Evolutionary conservation across 495 filamentous ascomycete species (phyloP), one percentile per base, ranked within the genome.

Genomic region (Hyaloscypha hepaticicola): DNA sequence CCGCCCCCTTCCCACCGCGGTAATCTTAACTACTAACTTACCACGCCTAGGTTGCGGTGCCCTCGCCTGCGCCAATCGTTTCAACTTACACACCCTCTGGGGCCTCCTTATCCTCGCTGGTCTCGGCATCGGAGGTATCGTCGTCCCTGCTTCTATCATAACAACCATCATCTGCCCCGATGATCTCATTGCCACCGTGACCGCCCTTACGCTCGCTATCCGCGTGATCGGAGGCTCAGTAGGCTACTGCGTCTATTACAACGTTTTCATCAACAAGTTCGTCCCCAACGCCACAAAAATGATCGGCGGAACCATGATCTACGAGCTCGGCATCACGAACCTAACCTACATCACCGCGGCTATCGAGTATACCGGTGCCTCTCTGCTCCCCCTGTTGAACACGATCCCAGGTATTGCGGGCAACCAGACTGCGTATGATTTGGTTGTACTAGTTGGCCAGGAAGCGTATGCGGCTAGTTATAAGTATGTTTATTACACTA

Each of bases 201-300:
- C 89, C 9, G 87, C 89, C 12, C 76, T 92, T 14, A 90, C 89
- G 1, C 86, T 91, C 55, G 82, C 87, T 24, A 86, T 91, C 66
- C 87, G 89, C 51, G 86, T 90, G 56, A 80, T 90, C 45, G 89
- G 89, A 45, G 89, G 89, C 38, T 78, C 84, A 28, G 83, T 92
- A 60, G 89, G 89, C 56, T 92, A 90, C 72, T 83, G 82, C 29
- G 81, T 88, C 64, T 92, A 92, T 80, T 91, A 87, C 80, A 92
- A 90, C 72, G 80, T 92, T 69, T 92, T 90, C 76, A 71, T 84
- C 66, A 79, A 81, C 67, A 90, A 89, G 75, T 86, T 91, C 66
- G 66, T 81, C 26, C 80, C 85, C 0, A 74, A 78, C 24, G 81
- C 85, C 41, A 74, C 63, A 8, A 55, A 79, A 52, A 79, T 83